Base-by-base conservation (phyloP, 306 rosid genomes). In the Trifolium repens region DNA sequence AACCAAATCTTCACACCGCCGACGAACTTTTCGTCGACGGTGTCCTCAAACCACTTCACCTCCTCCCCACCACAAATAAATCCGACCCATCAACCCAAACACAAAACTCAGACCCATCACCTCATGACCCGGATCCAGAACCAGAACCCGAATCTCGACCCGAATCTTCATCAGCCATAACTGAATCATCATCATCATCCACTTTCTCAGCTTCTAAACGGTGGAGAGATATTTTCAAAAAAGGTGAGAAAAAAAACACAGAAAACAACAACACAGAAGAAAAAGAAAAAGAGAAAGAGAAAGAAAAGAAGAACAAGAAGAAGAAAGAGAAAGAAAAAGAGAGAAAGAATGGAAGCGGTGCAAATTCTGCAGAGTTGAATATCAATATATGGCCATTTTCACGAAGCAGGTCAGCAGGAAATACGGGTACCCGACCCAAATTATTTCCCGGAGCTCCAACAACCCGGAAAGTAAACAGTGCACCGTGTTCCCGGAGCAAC, bases 401-500 rank as follows among this genome's bases (percentile, higher is more conserved):
- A 2, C 74, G 99, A 49, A 92, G 97, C 54, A 94, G 97, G 88
- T 92, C 99, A 49, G 96, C 99, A 10, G 99, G 99, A 0, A 94
- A 92, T 19, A 83, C 88, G 0, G 73, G 58, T 0, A 85, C 88
- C 85, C 77, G 92, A 35, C 99, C 97, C 71, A 94, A 88, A 9
- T 6, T 77, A 0, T 71, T 82, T 0, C 13, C 89, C 79, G 96
- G 94, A 67, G 86, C 87, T 37, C 84, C 86, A 7, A 77, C 9
- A 0, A 61, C 87, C 72, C 89, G 96, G 39, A 90, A 87, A 77
- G 97, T 87, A 0, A 92, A 94, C 85, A 94, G 99, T 81, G 99
- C 99, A 4, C 99, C 97, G 1, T 94, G 99, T 26, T 94, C 99
- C 12, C 87, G 99, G 65, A 92, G 99, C 78, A 94, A 94, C 85